A percentile compares a stretch with the other conserved stretches of the same genome.
Evolutionary conservation across 2,329 filamentous ascomycete genomes (phyloP).

Genomic region (Rhynchosporium agropyri): DNA sequence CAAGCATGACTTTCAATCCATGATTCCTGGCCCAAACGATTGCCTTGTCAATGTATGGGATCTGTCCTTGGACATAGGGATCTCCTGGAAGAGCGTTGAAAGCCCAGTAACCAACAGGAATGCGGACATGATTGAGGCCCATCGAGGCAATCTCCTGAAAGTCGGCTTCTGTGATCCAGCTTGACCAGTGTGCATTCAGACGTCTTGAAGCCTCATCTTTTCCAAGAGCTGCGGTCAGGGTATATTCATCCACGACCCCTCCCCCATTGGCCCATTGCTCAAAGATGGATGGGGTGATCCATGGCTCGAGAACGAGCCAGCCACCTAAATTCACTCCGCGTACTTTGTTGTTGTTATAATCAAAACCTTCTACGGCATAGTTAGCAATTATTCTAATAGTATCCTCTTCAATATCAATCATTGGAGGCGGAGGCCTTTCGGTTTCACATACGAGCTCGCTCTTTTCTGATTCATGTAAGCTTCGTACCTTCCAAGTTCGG

Average conservation of each 20-base stretch:
- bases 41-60: slow-evolving; percentile 58
- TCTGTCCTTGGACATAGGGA: slow-evolving; percentile 64
- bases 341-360: slow-evolving; percentile 57
- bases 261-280: slow-evolving; percentile 38
- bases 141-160: slow-evolving; percentile 46
- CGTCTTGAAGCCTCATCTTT: slow-evolving; percentile 47
- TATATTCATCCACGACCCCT: slow-evolving; percentile 43
- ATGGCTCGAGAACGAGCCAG: slow-evolving; percentile 45
- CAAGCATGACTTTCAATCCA: slow-evolving; percentile 66
- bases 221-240: slow-evolving; percentile 49
- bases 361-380: slow-evolving; percentile 43
- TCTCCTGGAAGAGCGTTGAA: slow-evolving; percentile 55
- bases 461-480: slow-evolving; percentile 9
- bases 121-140: slow-evolving; percentile 65
- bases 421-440: neutral
- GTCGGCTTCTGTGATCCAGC: slow-evolving; percentile 52
- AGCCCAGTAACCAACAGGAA: slow-evolving; percentile 70
- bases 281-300: slow-evolving; percentile 62
- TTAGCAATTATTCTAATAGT: neutral
- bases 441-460: slow-evolving; percentile 10
- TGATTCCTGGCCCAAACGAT: slow-evolving; percentile 60
- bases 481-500: slow-evolving; percentile 13
- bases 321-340: slow-evolving; percentile 68
- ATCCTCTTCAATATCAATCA: neutral
- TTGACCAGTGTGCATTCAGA: slow-evolving; percentile 59